These are phyloP conservation scores for Penicillium aurantiogriseum DNA, from an alignment of 2,329 filamentous ascomycete species.

Conservation along the genomic window DNA sequence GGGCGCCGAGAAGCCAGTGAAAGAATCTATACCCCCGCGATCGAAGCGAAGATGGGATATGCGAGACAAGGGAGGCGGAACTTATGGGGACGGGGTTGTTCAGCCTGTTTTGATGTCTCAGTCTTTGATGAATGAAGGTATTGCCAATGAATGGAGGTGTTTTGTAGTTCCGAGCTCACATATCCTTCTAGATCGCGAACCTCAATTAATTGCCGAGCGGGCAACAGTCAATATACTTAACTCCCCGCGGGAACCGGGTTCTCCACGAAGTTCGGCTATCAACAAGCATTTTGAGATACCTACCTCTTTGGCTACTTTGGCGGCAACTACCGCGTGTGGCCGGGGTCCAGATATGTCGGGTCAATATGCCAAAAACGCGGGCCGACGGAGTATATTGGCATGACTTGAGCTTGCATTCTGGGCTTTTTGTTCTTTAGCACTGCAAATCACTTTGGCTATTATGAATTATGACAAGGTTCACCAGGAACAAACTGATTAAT, in stretches of 20 bases:
- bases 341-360: neutral
- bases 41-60: slow-evolving; percentile 24
- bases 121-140: slow-evolving; percentile 13
- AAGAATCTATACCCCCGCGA: slow-evolving; percentile 22
- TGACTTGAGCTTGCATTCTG: neutral
- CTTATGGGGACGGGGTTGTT: slow-evolving; percentile 6
- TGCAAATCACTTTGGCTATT: neutral
- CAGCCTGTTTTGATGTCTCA: slow-evolving; percentile 13
- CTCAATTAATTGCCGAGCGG: slow-evolving; percentile 3
- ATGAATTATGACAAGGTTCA: neutral
- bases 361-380: neutral
- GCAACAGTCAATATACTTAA: slow-evolving; percentile 24
- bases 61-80: slow-evolving; percentile 10
- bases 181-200: neutral
- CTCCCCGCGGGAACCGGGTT: slow-evolving; percentile 6
- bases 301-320: slow-evolving; percentile 6
- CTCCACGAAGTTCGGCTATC: slow-evolving; percentile 6
- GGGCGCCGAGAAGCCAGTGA: slow-evolving; percentile 22
- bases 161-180: neutral
- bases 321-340: neutral
- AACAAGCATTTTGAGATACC: slow-evolving; percentile 24
- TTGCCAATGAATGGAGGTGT: neutral
- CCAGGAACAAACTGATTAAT: neutral
- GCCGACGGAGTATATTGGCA: neutral
- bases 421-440: neutral